Percentiles rank a stretch among this genome's conserved stretches.
Conservation (phyloP, 73 alveolate species). For the Breviolum minutum region DNA sequence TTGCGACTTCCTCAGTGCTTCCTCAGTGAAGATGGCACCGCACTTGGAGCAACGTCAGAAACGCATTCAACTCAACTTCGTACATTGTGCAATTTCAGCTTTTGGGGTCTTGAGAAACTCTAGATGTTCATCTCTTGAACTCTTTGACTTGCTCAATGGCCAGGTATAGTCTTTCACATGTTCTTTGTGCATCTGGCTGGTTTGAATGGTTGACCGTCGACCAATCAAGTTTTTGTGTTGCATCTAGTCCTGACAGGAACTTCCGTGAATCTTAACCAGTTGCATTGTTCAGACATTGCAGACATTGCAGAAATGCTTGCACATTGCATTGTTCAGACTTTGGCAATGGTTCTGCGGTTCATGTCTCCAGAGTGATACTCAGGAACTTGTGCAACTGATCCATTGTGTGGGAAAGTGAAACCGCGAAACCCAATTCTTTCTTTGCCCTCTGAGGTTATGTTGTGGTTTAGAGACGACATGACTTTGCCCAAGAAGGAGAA, state of each 20-base stretch:
- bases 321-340: neutral
- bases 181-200: conserved; percentile 10
- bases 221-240: neutral
- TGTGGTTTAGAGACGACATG: conserved; percentile 77
- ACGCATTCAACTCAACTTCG: neutral
- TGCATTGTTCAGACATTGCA: neutral
- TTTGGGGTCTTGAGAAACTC: neutral
- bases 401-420: neutral
- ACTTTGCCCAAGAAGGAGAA: conserved; percentile 71
- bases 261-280: neutral
- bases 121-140: neutral
- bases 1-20: conserved; percentile 63
- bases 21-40: conserved; percentile 50
- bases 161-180: conserved; percentile 71
- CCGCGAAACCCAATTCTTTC: neutral
- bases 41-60: neutral
- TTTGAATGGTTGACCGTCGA: neutral
- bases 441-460: conserved; percentile 16
- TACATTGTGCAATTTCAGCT: neutral
- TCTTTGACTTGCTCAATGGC: neutral
- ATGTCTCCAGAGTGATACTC: conserved; percentile 54
- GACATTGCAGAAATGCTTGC: neutral
- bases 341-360: conserved; percentile 61
- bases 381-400: neutral
- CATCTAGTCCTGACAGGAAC: too few species aligned